Conservation (phyloP, 495 filamentous ascomycete species). For the Entonaema liquescens region DNA sequence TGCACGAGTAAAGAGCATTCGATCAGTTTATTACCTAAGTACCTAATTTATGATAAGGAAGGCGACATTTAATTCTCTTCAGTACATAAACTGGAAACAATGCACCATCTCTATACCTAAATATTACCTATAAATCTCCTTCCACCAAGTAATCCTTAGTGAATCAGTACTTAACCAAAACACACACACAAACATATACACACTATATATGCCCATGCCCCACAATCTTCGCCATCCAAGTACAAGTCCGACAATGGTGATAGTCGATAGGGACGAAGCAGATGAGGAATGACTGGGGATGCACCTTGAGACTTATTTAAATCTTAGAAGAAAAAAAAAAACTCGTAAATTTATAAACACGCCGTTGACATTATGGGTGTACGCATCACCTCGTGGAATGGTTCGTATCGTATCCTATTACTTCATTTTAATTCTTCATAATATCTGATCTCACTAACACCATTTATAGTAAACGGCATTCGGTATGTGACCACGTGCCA, state of each 20-base stretch:
- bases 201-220: not conserved
- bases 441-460: constrained; percentile 29
- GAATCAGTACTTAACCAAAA: not conserved
- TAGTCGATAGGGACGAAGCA: not conserved
- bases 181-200: not conserved
- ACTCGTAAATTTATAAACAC: not conserved
- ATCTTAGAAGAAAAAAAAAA: too few species aligned
- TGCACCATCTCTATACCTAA: not conserved
- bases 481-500: constrained; percentile 60
- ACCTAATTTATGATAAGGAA: not conserved
- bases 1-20: not conserved
- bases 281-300: constrained; percentile 14
- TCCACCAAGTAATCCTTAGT: not conserved
- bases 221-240: not conserved
- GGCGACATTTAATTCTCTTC: not conserved
- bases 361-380: constrained; percentile 38
- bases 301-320: not conserved
- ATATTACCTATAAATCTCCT: not conserved
- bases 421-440: not conserved
- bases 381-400: constrained; percentile 51
- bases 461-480: constrained; percentile 84
- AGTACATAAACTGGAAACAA: not conserved
- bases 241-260: constrained; percentile 8
- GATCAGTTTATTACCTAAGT: not conserved
- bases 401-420: constrained; percentile 26